These are phyloP conservation scores for Suillus occidentalis DNA, from an alignment of 768 basidiomycete species.

Conservation along the genomic window DNA sequence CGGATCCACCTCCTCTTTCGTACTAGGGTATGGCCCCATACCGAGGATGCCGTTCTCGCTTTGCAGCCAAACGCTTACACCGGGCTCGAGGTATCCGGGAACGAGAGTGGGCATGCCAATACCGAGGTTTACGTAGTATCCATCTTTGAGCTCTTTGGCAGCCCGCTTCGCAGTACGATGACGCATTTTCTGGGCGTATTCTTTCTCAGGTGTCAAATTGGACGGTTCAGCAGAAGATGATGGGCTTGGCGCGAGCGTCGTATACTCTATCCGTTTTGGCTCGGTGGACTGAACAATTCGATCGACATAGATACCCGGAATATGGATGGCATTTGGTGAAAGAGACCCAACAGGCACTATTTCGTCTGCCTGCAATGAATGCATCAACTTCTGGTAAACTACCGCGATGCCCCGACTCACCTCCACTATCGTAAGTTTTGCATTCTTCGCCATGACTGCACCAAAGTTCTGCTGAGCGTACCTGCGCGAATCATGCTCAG, in stretches of 20 bases:
- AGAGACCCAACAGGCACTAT: conserved; percentile 84
- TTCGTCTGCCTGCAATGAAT: conserved; percentile 68
- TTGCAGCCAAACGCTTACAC: conserved; percentile 84
- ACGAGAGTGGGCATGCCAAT: conserved; percentile 92
- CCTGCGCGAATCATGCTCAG: conserved; percentile 36
- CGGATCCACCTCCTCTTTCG: conserved; percentile 77
- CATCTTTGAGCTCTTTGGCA: conserved; percentile 86
- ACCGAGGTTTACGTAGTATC: conserved; percentile 85
- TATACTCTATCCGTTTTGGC: conserved; percentile 76
- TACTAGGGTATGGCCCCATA: conserved; percentile 83
- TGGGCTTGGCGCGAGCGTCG: conserved; percentile 60
- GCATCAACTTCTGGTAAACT: conserved; percentile 13
- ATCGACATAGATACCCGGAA: conserved; percentile 87
- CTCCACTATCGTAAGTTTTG: conserved; percentile 89
- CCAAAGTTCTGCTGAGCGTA: conserved; percentile 89
- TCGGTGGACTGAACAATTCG: conserved; percentile 79
- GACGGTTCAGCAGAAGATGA: conserved; percentile 26
- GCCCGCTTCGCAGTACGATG: conserved; percentile 83
- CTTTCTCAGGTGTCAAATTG: conserved; percentile 47
- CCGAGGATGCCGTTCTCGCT: conserved; percentile 91
- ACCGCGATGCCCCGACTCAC: conserved; percentile 30
- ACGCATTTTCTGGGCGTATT: conserved; percentile 52
- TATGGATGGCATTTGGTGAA: conserved; percentile 78
- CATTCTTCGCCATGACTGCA: conserved; percentile 85
- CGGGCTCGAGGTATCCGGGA: conserved; percentile 72